Conservation (phyloP, 2,329 filamentous ascomycete genomes). For the Colletotrichum falcatum region DNA sequence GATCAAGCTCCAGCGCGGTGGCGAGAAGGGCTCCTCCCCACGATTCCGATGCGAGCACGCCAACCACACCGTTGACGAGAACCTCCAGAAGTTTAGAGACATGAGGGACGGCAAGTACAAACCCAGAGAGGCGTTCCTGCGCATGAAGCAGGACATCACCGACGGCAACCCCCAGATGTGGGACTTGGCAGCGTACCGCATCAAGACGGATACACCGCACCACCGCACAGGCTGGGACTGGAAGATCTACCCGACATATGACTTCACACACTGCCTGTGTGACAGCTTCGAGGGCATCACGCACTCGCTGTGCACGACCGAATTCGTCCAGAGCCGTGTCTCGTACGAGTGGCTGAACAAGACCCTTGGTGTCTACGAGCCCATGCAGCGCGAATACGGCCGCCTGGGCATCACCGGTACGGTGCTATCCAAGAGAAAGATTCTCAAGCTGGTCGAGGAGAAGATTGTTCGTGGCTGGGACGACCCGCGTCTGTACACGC, state of each 20-base stretch:
- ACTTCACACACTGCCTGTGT: constrained; percentile 90
- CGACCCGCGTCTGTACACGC: constrained; percentile 88
- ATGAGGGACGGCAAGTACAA: constrained; percentile 95
- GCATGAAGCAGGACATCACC: constrained; percentile 92
- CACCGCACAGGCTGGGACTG: constrained; percentile 85
- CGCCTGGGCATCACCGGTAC: constrained; percentile 71
- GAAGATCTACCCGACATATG: constrained; percentile 89
- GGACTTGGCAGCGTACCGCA: constrained; percentile 92
- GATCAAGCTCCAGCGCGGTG: constrained; percentile 88
- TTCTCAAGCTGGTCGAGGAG: constrained; percentile 81
- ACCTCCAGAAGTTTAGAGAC: constrained; percentile 83
- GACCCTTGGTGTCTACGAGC: constrained; percentile 80
- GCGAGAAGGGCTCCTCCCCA: constrained; percentile 74
- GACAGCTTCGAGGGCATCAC: constrained; percentile 94
- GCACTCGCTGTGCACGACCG: constrained; percentile 92
- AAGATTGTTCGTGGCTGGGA: constrained; percentile 90
- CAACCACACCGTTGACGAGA: constrained; percentile 78
- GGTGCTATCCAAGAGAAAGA: constrained; percentile 87
- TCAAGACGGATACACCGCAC: constrained; percentile 78
- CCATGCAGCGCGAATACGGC: constrained; percentile 91
- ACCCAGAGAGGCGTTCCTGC: constrained; percentile 83
- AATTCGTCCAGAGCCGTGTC: constrained; percentile 86
- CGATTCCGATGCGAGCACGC: constrained; percentile 87
- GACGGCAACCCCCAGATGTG: constrained; percentile 95
- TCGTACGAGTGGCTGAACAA: constrained; percentile 94